Conservation (phyloP, 305 asterid genomes). For the Fraxinus angustifolia region DNA sequence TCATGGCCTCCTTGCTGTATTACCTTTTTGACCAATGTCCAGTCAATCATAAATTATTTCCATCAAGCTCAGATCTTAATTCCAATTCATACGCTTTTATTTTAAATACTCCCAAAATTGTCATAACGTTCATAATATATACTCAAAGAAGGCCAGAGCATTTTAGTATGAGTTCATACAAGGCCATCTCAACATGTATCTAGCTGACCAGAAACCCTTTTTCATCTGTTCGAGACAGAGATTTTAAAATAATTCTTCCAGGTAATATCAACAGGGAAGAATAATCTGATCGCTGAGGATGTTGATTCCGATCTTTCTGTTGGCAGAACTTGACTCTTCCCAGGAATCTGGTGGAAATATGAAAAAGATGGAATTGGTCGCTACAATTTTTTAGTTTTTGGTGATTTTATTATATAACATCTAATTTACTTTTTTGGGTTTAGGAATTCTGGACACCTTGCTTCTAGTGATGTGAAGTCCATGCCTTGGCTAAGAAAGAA, state of each 20-base stretch:
- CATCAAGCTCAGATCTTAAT: background rate
- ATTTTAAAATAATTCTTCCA: background rate
- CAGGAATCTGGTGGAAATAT: background rate
- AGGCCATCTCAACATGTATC: background rate
- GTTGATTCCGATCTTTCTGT: background rate
- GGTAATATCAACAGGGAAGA: background rate
- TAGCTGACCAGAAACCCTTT: background rate
- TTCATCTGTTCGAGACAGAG: background rate
- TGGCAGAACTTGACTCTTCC: background rate
- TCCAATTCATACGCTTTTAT: background rate
- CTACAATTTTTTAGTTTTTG: background rate
- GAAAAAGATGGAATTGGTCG: background rate
- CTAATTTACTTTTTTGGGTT: background rate
- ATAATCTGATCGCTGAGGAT: background rate
- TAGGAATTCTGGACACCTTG: background rate
- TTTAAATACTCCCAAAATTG: background rate
- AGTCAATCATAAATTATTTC: background rate
- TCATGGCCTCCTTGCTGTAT: background rate
- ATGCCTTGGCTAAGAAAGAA: background rate
- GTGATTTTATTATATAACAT: background rate
- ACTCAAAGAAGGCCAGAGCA: background rate
- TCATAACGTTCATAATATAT: background rate
- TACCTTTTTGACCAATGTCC: background rate
- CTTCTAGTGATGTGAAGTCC: background rate
- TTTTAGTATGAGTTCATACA: background rate